Evolutionary conservation across 192 early-diverging fungal species (phyloP).

Genomic region (Backusella macrospora): DNA sequence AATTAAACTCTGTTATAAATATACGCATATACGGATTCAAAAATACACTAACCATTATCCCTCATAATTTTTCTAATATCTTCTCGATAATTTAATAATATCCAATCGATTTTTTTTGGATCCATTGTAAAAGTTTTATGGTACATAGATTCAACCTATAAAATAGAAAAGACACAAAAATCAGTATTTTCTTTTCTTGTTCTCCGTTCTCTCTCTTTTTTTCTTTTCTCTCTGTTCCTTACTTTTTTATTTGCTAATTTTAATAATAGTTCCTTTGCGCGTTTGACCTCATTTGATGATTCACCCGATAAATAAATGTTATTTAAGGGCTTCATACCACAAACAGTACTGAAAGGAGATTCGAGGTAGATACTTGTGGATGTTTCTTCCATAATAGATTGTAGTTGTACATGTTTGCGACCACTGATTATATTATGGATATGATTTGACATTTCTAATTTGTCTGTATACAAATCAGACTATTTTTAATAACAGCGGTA

Average conservation of each 20-base stretch:
- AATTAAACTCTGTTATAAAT: too few species aligned
- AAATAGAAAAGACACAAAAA: conserved; percentile 29
- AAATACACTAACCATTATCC: conserved; percentile 60
- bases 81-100: conserved; percentile 58
- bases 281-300: conserved; percentile 13
- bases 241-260: conserved; percentile 38
- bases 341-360: conserved; percentile 52
- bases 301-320: conserved; percentile 32
- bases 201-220: conserved; percentile 53
- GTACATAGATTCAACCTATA: conserved; percentile 45
- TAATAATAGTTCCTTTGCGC: conserved; percentile 22
- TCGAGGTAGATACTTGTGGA: conserved; percentile 75
- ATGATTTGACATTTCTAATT: conserved; percentile 29
- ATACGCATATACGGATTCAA: not conserved
- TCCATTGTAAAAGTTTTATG: conserved; percentile 46
- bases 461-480: conserved; percentile 24
- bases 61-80: conserved; percentile 64
- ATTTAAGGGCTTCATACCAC: conserved; percentile 26
- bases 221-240: conserved; percentile 26
- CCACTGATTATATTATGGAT: conserved; percentile 34
- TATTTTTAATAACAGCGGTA: conserved; percentile 25
- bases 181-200: conserved; percentile 31
- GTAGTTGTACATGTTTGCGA: conserved; percentile 25
- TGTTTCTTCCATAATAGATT: conserved; percentile 37
- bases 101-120: conserved; percentile 77